Evolutionary conservation across 108 stramenopile species (phyloP), one percentile per base, ranked within the genome.

Genomic region (Nitzschia palea): DNA sequence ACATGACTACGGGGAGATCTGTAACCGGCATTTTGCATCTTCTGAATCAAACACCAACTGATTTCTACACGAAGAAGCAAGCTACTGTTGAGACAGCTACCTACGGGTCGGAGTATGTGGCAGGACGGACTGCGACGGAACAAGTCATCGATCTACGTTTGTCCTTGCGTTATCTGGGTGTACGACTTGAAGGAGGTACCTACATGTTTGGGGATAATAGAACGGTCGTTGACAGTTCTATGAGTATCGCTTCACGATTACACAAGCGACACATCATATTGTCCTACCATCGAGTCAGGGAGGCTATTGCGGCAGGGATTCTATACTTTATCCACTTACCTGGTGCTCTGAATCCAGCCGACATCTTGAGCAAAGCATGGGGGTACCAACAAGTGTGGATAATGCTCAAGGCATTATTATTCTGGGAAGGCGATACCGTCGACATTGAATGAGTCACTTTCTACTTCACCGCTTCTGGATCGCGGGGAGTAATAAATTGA

Each of bases 41-140:
- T n/a, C n/a, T n/a, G n/a, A n/a, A n/a, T n/a, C n/a, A n/a, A n/a
- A n/a, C 50, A 3, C 74, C 74, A 5, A 55, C 72, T 23, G 48
- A 55, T 25, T 76, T 64, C 65, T 76, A 53, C 44, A 52, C 57
- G 25, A 73, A 81, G 53, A 32, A 45, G 17, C 80, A 81, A 45
- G 3, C 61, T 70, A n/a, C n/a, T n/a, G n/a, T n/a, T n/a, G n/a
- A n/a, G n/a, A n/a, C n/a, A n/a, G n/a, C n/a, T n/a, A n/a, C n/a
- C n/a, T n/a, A n/a, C n/a, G n/a, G n/a, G n/a, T n/a, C n/a, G n/a
- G n/a, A n/a, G n/a, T n/a, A n/a, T 50, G 47, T 70, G 8, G 57
- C 68, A 29, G 68, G 59, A 17, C 36, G 59, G n/a, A 61, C 59
- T 5, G 14, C 22, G 14, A 29, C 31, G 12, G 45, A 70, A 48